These are phyloP conservation scores for Serendipita sp. DNA, from an alignment of 768 basidiomycete genomes.

Conservation along the genomic window DNA sequence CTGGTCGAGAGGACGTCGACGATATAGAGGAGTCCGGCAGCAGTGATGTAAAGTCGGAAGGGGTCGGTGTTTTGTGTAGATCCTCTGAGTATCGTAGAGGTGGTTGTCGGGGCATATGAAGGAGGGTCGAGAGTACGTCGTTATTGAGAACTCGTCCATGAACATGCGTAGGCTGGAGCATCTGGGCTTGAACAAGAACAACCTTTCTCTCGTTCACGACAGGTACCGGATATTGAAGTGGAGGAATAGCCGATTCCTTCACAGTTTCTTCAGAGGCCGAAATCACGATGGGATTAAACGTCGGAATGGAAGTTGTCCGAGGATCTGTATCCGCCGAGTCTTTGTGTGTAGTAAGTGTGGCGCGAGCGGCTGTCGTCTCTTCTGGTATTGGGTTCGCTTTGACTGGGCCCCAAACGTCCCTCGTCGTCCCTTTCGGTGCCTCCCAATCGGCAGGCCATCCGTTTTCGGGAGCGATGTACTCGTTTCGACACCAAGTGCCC, in stretches of 20 bases:
- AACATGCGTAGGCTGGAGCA: neutral
- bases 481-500: conserved; percentile 1
- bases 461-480: neutral
- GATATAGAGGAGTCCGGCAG: neutral
- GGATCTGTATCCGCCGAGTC: neutral
- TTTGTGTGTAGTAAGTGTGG: neutral
- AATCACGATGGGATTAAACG: neutral
- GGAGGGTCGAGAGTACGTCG: neutral
- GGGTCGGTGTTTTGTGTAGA: neutral
- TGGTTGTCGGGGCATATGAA: neutral
- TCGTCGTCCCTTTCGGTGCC: conserved; percentile 1
- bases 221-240: neutral
- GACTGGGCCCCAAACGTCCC: neutral
- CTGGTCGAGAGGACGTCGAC: neutral
- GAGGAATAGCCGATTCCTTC: neutral
- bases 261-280: neutral
- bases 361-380: neutral
- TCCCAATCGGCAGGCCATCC: conserved; percentile 3
- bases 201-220: neutral
- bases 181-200: neutral
- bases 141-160: neutral
- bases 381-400: neutral
- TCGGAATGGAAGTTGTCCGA: neutral
- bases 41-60: neutral
- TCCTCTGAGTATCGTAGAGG: neutral